Evolutionary conservation across 129 eudicot species (phyloP).

Genomic region (Lonicera japonica): DNA sequence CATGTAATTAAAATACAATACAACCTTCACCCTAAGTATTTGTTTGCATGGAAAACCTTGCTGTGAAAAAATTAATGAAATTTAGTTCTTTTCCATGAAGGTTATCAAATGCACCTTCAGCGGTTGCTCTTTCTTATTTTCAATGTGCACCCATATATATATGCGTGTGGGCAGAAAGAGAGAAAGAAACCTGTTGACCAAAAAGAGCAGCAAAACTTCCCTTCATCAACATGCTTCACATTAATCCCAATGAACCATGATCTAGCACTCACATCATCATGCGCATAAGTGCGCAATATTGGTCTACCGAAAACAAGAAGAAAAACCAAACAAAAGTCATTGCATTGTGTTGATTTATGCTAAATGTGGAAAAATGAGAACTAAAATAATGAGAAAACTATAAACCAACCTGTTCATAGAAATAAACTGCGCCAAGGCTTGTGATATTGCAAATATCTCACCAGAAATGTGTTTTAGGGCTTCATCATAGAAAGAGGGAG

Average conservation of each 20-base stretch:
- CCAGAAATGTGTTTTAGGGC: constrained; percentile 93
- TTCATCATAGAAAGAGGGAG: too few relatives aligned
- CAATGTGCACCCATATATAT: too few relatives aligned
- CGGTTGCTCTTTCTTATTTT: too few relatives aligned
- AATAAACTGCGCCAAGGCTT: constrained; percentile 73
- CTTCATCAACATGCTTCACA: constrained; percentile 73
- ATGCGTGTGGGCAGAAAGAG: constrained; percentile 7
- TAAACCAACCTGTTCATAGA: constrained; percentile 58
- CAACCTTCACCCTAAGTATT: too few relatives aligned
- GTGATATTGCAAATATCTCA: constrained; percentile 73
- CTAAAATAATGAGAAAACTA: background rate
- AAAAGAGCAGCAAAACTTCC: constrained; percentile 80
- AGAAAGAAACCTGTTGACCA: constrained; percentile 62
- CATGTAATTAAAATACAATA: too few relatives aligned
- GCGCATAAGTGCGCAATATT: constrained; percentile 66
- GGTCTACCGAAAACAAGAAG: constrained; percentile 36
- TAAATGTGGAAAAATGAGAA: background rate
- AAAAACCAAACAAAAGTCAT: constrained; percentile 10
- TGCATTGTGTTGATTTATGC: background rate
- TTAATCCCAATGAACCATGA: constrained; percentile 91
- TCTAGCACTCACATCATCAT: constrained; percentile 82
- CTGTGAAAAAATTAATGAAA: too few relatives aligned
- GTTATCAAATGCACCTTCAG: too few relatives aligned
- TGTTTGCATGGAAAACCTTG: too few relatives aligned
- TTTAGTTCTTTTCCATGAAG: too few relatives aligned